These are phyloP conservation scores for Wickerhamiella allomyrinae DNA, from an alignment of 805 yeast species.

Conservation along the genomic window DNA sequence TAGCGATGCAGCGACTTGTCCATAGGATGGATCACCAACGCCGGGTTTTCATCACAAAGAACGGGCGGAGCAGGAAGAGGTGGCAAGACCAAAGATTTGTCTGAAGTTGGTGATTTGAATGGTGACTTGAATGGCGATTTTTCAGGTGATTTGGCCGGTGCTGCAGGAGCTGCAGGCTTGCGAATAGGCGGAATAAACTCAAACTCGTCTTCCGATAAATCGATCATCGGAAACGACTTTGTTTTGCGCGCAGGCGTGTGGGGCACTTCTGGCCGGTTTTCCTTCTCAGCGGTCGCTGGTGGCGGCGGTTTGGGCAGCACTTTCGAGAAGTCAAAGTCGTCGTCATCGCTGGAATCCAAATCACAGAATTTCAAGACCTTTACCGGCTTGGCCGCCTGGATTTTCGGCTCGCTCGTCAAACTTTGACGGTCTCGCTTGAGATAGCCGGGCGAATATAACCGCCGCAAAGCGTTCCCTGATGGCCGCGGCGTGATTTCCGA, in stretches of 20 bases:
- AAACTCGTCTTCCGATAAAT: no score
- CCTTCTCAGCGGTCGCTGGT: not conserved
- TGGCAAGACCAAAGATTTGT: no score
- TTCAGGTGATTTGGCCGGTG: not conserved
- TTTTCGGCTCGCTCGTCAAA: no score
- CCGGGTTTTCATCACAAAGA: not conserved
- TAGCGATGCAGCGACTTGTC: not conserved
- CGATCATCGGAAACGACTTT: no score
- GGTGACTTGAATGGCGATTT: not conserved
- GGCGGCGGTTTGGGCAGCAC: not conserved
- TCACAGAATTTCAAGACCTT: not conserved
- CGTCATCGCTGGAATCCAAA: conserved; percentile 1
- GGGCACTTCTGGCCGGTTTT: not conserved
- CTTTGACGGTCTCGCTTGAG: conserved; percentile 7
- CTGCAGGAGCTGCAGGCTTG: not conserved
- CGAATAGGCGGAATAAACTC: no score
- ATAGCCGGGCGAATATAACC: conserved; percentile 14
- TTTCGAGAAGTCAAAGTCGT: not conserved
- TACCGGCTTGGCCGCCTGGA: not conserved
- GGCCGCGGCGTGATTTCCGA: not conserved
- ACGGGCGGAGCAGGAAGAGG: not conserved
- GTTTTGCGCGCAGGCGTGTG: no score
- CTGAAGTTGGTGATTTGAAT: no score
- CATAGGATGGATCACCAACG: not conserved
- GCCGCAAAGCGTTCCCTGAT: conserved; percentile 1